Percentiles rank a stretch among this genome's conserved stretches.
Evolutionary conservation across 2,329 filamentous ascomycete species (phyloP).

Genomic region (Fusarium falciforme): DNA sequence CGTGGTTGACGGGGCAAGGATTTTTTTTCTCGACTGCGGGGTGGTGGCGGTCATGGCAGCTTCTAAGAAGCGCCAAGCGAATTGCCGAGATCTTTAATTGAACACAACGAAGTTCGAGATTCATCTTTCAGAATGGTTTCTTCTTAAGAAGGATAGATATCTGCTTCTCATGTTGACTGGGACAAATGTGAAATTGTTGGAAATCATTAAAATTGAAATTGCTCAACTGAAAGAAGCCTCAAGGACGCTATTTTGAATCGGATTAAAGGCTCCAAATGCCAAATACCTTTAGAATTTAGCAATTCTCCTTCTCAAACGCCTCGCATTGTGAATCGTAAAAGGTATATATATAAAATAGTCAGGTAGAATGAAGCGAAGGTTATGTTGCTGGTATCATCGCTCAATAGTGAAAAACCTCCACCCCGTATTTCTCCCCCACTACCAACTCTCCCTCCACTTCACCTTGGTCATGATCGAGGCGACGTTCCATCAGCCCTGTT

Average conservation of each 20-base stretch:
- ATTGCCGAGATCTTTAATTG: background rate
- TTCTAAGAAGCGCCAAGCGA: background rate
- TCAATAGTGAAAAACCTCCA: background rate
- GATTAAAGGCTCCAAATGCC: background rate
- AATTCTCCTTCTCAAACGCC: background rate
- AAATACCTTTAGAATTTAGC: background rate
- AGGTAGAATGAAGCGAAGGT: background rate
- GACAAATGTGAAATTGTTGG: background rate
- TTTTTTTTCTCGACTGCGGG: slow-evolving; percentile 45
- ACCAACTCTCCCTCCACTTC: background rate
- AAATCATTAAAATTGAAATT: background rate
- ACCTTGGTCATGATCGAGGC: background rate
- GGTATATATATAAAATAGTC: background rate
- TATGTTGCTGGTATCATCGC: slow-evolving; percentile 7
- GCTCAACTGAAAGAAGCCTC: background rate
- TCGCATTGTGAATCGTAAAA: background rate
- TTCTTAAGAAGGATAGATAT: background rate
- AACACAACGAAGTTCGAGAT: no score
- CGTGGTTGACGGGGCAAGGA: slow-evolving; percentile 32
- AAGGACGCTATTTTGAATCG: background rate
- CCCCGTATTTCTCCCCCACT: background rate
- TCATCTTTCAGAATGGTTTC: background rate
- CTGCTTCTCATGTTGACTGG: background rate
- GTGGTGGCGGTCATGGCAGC: slow-evolving; percentile 38
- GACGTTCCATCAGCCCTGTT: background rate